Base-by-base conservation (phyloP, 2,329 filamentous ascomycete genomes). In the Meredithiella fracta region DNA sequence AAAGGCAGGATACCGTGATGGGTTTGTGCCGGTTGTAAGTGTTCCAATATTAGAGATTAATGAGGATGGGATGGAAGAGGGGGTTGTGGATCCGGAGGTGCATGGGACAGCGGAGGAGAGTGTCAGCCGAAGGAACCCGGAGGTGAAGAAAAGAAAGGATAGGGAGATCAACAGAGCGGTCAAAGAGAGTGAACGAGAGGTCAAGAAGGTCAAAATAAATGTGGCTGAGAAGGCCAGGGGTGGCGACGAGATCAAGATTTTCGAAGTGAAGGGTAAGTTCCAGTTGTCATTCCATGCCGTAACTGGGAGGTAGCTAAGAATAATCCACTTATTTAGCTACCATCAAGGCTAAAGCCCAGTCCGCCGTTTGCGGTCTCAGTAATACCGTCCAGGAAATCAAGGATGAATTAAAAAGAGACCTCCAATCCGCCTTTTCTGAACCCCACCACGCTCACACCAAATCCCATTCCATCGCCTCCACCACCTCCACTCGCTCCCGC, bases 51-150 rank as follows among this genome's bases (percentile, higher is more conserved):
- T 58, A 29, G 20, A 53, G n/a, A 38, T 58, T 38, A 20, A 49
- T 5, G 57, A 49, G 7, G 53, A 55, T 17, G 57, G 57, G 3
- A 58, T 58, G 57, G 57, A 58, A 9, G 53, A 55, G 22, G 54
- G 53, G 11, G 40, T 58, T 23, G 5, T 58, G 17, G 49, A 58
- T 25, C 31, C 49, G 3, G 57, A 58, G 31, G 50, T 42, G 14
- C 56, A 47, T 56, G 57, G 57, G 14, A 58, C 57, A 14, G 51
- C 47, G 9, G 53, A 58, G 25, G 53, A 56, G 20, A 53, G 57
- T 22, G 53, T 58, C n/a, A 49, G 34, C 29, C 25, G 54, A 11
- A 29, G 23, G 49, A 50, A 22, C 9, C 34, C 29, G 2, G 50
- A 47, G 5, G 51, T 53, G 37, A 58, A 58, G 40, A 53, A 44